Evolutionary conservation across 139 green algal genomes (phyloP), one percentile per base, ranked within the genome.

Genomic region (Haematococcus sp.): DNA sequence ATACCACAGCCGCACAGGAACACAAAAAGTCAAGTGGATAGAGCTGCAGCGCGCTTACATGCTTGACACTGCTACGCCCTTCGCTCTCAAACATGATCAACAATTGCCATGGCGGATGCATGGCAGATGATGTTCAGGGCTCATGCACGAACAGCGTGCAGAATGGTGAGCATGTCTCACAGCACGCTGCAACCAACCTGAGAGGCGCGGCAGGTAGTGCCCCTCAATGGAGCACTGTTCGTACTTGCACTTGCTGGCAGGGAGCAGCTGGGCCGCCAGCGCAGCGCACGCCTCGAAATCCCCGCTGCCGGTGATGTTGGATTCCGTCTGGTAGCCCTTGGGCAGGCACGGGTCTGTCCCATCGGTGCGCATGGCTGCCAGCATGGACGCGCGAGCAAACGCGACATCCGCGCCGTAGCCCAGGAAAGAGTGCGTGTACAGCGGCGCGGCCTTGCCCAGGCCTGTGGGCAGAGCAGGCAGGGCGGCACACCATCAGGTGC

Each of bases 381-480:
- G 20, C 54, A 65, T 68, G 0, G 63, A 54, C 44, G 63, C 74
- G 2, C 74, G 56, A 28, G 69, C 67, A 63, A 63, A 77, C 15
- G 76, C 70, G 9, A 72, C 64, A 27, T 83, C 75, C 33, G 83
- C 71, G 11, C 82, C 82, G 75, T 83, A 88, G 7, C 82, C 82
- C 22, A 88, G 72, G 72, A 79, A 88, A 56, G 76, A 84, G 55
- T 84, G 78, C 11, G 71, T 83, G 68, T 76, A 88, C 17, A 88
- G 46, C 4, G 68, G 74, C 49, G 25, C 23, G 11, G 60, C 9
- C 22, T 68, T 51, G 17, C 17, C 61, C 11, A 68, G 31, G 32
- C 61, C 61, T 68, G 32, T 46, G 7, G n/a, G n/a, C n/a, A n/a
- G n/a, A n/a, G n/a, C n/a, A n/a, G n/a, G n/a, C n/a, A n/a, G n/a